These are phyloP conservation scores for Pseudotulostoma volvatum DNA, from an alignment of 495 filamentous ascomycete genomes.

Conservation along the genomic window DNA sequence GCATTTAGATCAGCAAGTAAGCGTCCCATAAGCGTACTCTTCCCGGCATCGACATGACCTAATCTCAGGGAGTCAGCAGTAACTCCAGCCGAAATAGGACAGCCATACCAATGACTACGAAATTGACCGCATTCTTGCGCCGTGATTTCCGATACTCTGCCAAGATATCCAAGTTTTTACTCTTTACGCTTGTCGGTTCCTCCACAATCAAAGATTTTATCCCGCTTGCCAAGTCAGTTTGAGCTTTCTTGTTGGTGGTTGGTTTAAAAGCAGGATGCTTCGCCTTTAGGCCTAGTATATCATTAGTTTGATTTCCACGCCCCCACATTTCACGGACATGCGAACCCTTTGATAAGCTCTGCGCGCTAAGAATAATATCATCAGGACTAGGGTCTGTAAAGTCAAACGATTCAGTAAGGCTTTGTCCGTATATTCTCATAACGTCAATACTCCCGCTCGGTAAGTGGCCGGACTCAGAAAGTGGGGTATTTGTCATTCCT, in stretches of 20 bases:
- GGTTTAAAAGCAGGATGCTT: slow-evolving; percentile 28
- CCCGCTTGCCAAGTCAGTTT: slow-evolving; percentile 25
- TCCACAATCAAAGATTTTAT: slow-evolving; percentile 47
- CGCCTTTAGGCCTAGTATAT: slow-evolving; percentile 29
- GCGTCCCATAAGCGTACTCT: slow-evolving; percentile 93
- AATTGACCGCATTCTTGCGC: slow-evolving; percentile 71
- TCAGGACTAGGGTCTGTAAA: slow-evolving; percentile 91
- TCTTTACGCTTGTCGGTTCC: slow-evolving; percentile 56
- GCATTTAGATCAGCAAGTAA: slow-evolving; percentile 80
- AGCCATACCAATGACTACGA: slow-evolving; percentile 77
- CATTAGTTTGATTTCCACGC: slow-evolving; percentile 23
- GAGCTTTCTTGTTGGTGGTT: slow-evolving; percentile 24
- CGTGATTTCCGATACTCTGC: slow-evolving; percentile 61
- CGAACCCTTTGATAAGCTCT: slow-evolving; percentile 70
- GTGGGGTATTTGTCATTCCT: slow-evolving; percentile 11
- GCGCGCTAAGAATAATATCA: slow-evolving; percentile 73
- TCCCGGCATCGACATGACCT: slow-evolving; percentile 96
- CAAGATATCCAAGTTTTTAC: slow-evolving; percentile 74
- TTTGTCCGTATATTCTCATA: slow-evolving; percentile 33
- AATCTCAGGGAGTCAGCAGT: slow-evolving; percentile 6
- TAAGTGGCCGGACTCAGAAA: slow-evolving; percentile 25
- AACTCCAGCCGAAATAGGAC: not conserved
- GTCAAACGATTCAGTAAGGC: slow-evolving; percentile 38
- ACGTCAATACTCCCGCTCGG: slow-evolving; percentile 26
- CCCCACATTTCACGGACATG: slow-evolving; percentile 29